Conservation (phyloP, 1,284 basidiomycete species). For the Sparassis latifolia region DNA sequence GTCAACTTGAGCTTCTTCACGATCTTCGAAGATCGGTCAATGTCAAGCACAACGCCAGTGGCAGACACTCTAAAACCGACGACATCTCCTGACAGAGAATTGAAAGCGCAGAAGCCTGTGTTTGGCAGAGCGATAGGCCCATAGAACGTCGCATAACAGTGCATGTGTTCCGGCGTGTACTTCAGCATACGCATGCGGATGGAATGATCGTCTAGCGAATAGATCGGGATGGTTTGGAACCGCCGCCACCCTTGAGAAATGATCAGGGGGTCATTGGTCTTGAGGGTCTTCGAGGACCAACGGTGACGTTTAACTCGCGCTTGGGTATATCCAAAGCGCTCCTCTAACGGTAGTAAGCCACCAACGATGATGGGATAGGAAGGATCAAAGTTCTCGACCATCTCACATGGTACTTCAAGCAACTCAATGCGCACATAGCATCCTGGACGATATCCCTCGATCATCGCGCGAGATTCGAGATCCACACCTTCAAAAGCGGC, state of each 20-base stretch:
- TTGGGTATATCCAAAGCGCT: slow-evolving; percentile 90
- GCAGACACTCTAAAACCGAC: slow-evolving; percentile 88
- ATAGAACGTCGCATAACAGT: slow-evolving; percentile 97
- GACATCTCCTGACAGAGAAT: slow-evolving; percentile 63
- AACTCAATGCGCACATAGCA: slow-evolving; percentile 95
- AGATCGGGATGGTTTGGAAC: slow-evolving; percentile 94
- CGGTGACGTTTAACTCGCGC: slow-evolving; percentile 95
- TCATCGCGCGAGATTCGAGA: slow-evolving; percentile 69
- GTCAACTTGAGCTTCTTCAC: slow-evolving; percentile 99
- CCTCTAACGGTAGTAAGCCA: slow-evolving; percentile 87
- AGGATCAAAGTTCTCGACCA: slow-evolving; percentile 93
- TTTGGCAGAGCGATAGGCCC: slow-evolving; percentile 90
- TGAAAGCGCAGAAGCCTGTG: slow-evolving; percentile 97
- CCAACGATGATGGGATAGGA: slow-evolving; percentile 89
- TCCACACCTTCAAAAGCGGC: slow-evolving; percentile 85
- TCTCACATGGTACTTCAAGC: slow-evolving; percentile 78
- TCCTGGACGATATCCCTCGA: slow-evolving; percentile 90
- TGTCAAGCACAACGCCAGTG: slow-evolving; percentile 91
- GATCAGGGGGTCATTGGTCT: slow-evolving; percentile 96
- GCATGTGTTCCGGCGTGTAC: slow-evolving; percentile 99
- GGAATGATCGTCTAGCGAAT: slow-evolving; percentile 94
- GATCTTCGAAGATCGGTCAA: slow-evolving; percentile 89
- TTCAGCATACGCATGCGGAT: slow-evolving; percentile 99
- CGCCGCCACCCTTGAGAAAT: slow-evolving; percentile 95
- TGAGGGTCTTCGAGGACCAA: slow-evolving; percentile 90